Evolutionary conservation across 2,329 filamentous ascomycete genomes (phyloP).

Genomic region (Aspergillus udagawae): DNA sequence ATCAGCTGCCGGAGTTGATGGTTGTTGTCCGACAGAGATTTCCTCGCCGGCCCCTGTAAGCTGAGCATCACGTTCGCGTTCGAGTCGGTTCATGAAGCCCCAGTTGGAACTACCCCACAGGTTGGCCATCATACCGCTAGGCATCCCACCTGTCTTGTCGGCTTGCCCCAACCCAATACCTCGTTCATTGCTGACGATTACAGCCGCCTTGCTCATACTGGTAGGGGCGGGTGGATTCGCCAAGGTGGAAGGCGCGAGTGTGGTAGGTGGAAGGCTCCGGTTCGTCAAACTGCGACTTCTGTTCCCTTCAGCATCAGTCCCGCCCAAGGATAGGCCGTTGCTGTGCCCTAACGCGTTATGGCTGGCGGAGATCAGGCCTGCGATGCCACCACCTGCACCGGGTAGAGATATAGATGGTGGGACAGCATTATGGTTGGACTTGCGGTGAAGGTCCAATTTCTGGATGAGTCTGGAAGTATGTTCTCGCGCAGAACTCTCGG

Average conservation of each 20-base stretch:
- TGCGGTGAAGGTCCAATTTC: constrained; percentile 84
- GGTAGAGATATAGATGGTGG: constrained; percentile 41
- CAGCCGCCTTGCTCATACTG: constrained; percentile 78
- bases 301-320: constrained; percentile 31
- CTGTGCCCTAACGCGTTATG: constrained; percentile 71
- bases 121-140: constrained; percentile 84
- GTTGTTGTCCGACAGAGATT: constrained; percentile 10
- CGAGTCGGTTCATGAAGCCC: constrained; percentile 63
- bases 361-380: constrained; percentile 79
- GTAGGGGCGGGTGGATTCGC: constrained; percentile 80
- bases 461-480: constrained; percentile 87
- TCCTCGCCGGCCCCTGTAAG: constrained; percentile 22
- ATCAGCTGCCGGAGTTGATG: constrained; percentile 23
- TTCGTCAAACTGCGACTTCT: constrained; percentile 30
- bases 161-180: constrained; percentile 59
- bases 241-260: constrained; percentile 74
- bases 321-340: constrained; percentile 40
- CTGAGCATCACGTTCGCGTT: constrained; percentile 48
- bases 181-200: constrained; percentile 74
- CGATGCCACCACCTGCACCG: constrained; percentile 63
- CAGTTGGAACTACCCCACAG: constrained; percentile 89
- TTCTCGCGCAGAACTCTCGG: constrained; percentile 64
- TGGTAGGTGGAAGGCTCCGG: constrained; percentile 53
- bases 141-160: constrained; percentile 65
- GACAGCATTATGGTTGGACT: constrained; percentile 60